Evolutionary conservation across 2,329 filamentous ascomycete species (phyloP).

Genomic region (Exophiala phaeomuriformis): DNA sequence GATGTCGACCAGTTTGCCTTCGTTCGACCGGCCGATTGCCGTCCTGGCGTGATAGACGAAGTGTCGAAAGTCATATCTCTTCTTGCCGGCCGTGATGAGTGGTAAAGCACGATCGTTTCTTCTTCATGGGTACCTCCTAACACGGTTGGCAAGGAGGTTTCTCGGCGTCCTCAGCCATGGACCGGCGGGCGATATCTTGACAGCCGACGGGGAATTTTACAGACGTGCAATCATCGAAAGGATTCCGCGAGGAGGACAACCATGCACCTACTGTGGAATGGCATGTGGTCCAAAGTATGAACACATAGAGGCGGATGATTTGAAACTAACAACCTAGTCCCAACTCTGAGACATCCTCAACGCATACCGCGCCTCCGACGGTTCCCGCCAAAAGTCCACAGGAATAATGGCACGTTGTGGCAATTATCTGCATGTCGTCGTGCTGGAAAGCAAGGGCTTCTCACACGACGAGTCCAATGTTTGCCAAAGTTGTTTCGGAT

Average conservation of each 20-base stretch:
- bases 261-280: conserved; percentile 23
- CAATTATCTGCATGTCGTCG: too few species aligned
- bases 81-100: conserved; percentile 5
- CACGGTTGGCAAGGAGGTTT: conserved; percentile 7
- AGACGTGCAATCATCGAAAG: conserved; percentile 15
- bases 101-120: conserved; percentile 1
- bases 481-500: too few species aligned
- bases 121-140: not conserved
- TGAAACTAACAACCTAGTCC: not conserved
- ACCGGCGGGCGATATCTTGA: conserved; percentile 8
- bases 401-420: not conserved
- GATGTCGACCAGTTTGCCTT: conserved; percentile 7
- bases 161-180: conserved; percentile 16
- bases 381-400: not conserved
- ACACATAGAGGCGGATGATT: not conserved
- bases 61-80: conserved; percentile 12
- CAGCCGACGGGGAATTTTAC: conserved; percentile 4
- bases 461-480: too few species aligned
- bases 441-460: too few species aligned
- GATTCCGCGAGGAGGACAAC: not conserved
- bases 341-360: not conserved
- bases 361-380: not conserved
- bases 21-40: conserved; percentile 10
- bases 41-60: conserved; percentile 9
- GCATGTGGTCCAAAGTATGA: conserved; percentile 24